phyloP scores from a whole-genome alignment of 148 eudicot genomes.

The Chenopodium quinoa region DNA sequence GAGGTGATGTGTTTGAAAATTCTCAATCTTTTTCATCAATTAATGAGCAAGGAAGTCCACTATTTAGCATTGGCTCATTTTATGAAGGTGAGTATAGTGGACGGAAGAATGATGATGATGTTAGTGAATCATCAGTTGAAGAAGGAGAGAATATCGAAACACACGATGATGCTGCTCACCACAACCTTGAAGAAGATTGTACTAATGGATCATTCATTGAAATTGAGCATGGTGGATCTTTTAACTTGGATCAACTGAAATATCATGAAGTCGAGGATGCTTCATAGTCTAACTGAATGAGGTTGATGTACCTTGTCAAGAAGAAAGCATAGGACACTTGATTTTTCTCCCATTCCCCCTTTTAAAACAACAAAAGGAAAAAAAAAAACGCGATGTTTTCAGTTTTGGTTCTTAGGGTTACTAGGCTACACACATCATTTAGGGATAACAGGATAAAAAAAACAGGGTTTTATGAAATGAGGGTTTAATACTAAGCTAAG shows the following conservation, averaged over 20 bases:
- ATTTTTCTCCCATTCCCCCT: neutral
- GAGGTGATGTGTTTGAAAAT: constrained; percentile 53
- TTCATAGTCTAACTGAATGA: constrained; percentile 20
- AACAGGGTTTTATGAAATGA: neutral
- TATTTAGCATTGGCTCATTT: constrained; percentile 21
- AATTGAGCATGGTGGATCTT: constrained; percentile 44
- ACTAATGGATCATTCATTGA: constrained; percentile 30
- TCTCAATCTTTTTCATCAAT: constrained; percentile 54
- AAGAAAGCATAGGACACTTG: constrained; percentile 31
- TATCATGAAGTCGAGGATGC: constrained; percentile 39
- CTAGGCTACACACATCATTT: no score
- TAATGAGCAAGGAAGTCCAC: constrained; percentile 50
- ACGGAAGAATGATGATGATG: neutral
- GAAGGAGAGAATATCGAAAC: neutral
- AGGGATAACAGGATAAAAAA: no score
- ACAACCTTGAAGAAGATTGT: constrained; percentile 6
- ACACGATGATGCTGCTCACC: constrained; percentile 9
- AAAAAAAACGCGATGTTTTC: neutral
- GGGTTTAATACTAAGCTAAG: constrained; percentile 33
- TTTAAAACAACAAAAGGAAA: neutral
- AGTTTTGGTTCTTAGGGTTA: neutral
- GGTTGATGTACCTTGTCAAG: constrained; percentile 14
- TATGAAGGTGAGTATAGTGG: neutral
- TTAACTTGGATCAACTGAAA: constrained; percentile 28
- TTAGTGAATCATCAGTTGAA: neutral